Percentiles rank a stretch among this genome's conserved stretches.
Evolutionary conservation across 2,329 filamentous ascomycete species (phyloP).

Genomic region (Sodiomyces alkalinus): DNA sequence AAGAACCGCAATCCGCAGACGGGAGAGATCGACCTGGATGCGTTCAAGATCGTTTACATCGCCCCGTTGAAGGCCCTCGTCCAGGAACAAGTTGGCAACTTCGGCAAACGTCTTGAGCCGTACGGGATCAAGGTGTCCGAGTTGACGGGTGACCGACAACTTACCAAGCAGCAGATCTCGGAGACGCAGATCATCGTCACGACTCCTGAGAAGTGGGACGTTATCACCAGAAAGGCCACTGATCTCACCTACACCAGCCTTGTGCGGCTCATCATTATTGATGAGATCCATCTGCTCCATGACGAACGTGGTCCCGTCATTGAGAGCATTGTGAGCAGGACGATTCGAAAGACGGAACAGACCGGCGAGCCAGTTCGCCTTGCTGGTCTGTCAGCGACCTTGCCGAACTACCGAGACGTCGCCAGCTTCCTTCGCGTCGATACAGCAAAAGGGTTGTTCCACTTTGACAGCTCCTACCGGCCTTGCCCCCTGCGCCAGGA

Average conservation of each 20-base stretch:
- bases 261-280: slow-evolving; percentile 91
- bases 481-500: slow-evolving; percentile 93
- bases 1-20: slow-evolving; percentile 82
- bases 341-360: slow-evolving; percentile 83
- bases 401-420: slow-evolving; percentile 94
- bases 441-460: slow-evolving; percentile 71
- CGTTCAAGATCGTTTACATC: slow-evolving; percentile 98
- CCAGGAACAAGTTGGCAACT: slow-evolving; percentile 95
- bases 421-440: slow-evolving; percentile 91
- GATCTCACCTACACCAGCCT: slow-evolving; percentile 94
- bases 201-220: slow-evolving; percentile 97
- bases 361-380: slow-evolving; percentile 87
- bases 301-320: slow-evolving; percentile 94
- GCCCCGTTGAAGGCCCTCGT: slow-evolving; percentile 91
- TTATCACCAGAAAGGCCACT: slow-evolving; percentile 94
- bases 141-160: slow-evolving; percentile 89
- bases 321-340: slow-evolving; percentile 91
- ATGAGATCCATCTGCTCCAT: slow-evolving; percentile 94
- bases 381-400: slow-evolving; percentile 81
- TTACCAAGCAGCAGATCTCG: slow-evolving; percentile 96
- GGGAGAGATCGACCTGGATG: slow-evolving; percentile 87
- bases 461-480: slow-evolving; percentile 88
- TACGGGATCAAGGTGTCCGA: slow-evolving; percentile 93
- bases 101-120: slow-evolving; percentile 76
- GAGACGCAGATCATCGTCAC: slow-evolving; percentile 98